A percentile compares a stretch with the other conserved stretches of the same genome.
Conservation (phyloP, 768 basidiomycete species). For the Naganishia kalamii region DNA sequence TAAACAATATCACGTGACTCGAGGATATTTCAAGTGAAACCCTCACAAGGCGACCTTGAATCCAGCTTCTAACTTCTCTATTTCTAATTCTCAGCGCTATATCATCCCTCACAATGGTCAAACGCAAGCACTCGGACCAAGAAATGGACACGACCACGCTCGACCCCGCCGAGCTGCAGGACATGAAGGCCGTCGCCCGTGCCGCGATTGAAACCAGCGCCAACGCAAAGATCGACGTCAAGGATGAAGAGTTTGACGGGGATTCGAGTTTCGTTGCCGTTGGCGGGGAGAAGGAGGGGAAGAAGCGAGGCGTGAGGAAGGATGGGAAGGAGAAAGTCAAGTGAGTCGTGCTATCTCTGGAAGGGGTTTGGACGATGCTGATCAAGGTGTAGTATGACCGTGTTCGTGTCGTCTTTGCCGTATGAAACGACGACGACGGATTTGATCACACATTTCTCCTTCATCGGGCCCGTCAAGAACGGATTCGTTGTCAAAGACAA, state of each 20-base stretch:
- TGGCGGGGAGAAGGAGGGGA: constrained; percentile 3
- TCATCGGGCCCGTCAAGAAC: constrained; percentile 85
- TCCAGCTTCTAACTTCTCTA: no score
- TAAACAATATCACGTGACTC: no score
- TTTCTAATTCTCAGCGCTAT: no score
- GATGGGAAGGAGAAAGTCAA: constrained; percentile 25
- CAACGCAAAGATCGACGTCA: neutral
- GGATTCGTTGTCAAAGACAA: constrained; percentile 87
- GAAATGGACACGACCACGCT: neutral
- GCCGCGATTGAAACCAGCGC: neutral
- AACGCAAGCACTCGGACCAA: constrained; percentile 20
- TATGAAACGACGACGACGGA: constrained; percentile 85
- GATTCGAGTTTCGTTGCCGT: neutral
- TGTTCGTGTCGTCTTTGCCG: constrained; percentile 90
- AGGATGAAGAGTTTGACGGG: constrained; percentile 2
- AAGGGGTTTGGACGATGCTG: neutral
- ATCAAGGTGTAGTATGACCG: constrained; percentile 52
- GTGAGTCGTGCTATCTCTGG: constrained; percentile 6
- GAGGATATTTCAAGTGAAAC: no score
- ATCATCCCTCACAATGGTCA: constrained; percentile 12
- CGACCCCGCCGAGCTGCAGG: neutral
- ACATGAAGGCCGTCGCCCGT: neutral
- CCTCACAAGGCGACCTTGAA: no score
- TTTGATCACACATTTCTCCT: constrained; percentile 86
- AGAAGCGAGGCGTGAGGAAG: neutral